Base-by-base conservation (phyloP, 768 basidiomycete genomes). In the Hypholoma sublateritium region DNA sequence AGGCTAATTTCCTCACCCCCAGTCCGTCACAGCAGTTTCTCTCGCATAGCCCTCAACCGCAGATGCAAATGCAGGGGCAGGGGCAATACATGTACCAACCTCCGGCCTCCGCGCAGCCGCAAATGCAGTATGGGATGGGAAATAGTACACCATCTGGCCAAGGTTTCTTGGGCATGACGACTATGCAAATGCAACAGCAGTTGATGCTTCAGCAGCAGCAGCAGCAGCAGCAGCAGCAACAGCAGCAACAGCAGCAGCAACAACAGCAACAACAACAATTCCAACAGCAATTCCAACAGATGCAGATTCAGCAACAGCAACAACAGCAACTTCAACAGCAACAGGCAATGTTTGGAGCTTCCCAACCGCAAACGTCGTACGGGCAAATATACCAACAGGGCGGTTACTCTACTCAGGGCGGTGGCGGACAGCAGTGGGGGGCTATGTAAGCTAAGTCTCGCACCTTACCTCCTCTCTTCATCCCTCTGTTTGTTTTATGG, bases 41-140 rank as follows among this genome's bases (percentile, higher is more conserved):
- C 9, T 71, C 72, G 9, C 72, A 72, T 46, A 77, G 71, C 55
- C 74, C 75, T 9, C 74, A 76, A 58, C 63, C 64, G 5, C 70
- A 69, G 53, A 65, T 67, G 34, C 64, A 67, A 25, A 42, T 57
- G 37, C 65, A 64, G 22, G 59, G 24, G 47, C 66, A 68, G 59
- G 63, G 50, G 53, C 70, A 45, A 62, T 71, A 45, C 44, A 51
- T 52, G 53, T 62, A 56, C 32, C 60, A 59, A 22, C 55, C 28
- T n/a, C 16, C 57, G 1, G 41, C 42, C 9, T 28, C 61, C 14
- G 69, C 65, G 44, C 72, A 74, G 57, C 65, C 71, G 5, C 74
- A 73, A 61, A 69, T 72, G 69, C 67, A 62, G 28, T 58, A 61
- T 12, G 65, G 59, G 12, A 60, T 56, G 53, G 54, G 32, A 16